Conservation (phyloP, 2,329 filamentous ascomycete species). For the Dactylellina parvicollis region DNA sequence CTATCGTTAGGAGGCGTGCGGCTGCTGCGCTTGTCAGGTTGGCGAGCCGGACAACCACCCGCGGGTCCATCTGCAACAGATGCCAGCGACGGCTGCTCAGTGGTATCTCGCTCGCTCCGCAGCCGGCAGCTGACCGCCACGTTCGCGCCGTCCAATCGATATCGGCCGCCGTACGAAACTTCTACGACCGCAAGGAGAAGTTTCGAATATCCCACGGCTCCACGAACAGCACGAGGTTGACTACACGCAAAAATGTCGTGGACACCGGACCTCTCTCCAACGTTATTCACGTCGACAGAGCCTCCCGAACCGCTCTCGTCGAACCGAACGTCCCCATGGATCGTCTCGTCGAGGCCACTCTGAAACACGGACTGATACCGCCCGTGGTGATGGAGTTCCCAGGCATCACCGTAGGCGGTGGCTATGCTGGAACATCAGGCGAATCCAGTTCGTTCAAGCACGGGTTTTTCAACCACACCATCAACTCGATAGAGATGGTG, state of each 20-base stretch:
- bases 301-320: constrained; percentile 65
- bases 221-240: constrained; percentile 67
- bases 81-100: constrained; percentile 27
- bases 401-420: constrained; percentile 74
- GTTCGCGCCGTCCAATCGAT: constrained; percentile 36
- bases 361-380: constrained; percentile 68
- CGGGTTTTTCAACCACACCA: constrained; percentile 73
- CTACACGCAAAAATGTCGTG: constrained; percentile 62
- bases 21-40: neutral
- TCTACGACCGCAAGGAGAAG: constrained; percentile 38
- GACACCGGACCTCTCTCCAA: constrained; percentile 65
- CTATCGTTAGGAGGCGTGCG: constrained; percentile 7
- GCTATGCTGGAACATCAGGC: constrained; percentile 73
- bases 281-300: constrained; percentile 63
- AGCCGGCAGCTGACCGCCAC: constrained; percentile 25
- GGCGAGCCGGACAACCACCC: neutral
- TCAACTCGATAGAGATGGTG: constrained; percentile 72
- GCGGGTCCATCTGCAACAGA: constrained; percentile 8
- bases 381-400: constrained; percentile 77
- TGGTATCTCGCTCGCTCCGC: constrained; percentile 13
- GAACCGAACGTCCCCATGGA: constrained; percentile 78
- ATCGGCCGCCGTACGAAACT: constrained; percentile 30
- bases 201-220: constrained; percentile 69
- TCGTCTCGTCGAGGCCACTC: constrained; percentile 68
- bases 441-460: constrained; percentile 74